A percentile compares a stretch with the other conserved stretches of the same genome.
phyloP scores from a whole-genome alignment of 306 rosid genomes.

The Dryas alaskensis region DNA sequence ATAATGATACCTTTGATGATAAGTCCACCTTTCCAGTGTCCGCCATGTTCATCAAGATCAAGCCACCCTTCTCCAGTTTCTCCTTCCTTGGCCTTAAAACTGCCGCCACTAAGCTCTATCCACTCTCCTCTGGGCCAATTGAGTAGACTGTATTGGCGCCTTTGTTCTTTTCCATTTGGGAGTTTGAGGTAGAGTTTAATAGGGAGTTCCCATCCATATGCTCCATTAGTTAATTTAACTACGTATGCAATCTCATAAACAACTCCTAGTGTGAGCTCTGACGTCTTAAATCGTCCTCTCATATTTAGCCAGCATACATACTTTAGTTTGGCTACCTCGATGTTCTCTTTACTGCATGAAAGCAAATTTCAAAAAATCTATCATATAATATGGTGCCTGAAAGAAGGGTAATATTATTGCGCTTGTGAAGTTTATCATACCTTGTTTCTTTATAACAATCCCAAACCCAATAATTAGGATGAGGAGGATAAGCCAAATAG shows the following conservation, averaged over 20 bases:
- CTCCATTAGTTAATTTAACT: constrained; percentile 12
- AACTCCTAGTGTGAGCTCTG: constrained; percentile 6
- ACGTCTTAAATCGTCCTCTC: constrained; percentile 11
- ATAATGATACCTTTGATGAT: not conserved
- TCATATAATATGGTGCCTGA: too few species aligned
- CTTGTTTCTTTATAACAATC: constrained; percentile 21
- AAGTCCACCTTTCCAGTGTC: not conserved
- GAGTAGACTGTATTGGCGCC: not conserved
- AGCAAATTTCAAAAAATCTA: not conserved
- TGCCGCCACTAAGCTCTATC: constrained; percentile 8
- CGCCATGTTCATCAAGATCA: not conserved
- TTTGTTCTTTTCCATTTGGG: not conserved
- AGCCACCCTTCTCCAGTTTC: not conserved
- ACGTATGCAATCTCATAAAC: constrained; percentile 13
- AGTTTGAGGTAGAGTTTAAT: not conserved
- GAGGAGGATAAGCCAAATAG: not conserved
- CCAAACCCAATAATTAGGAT: constrained; percentile 15
- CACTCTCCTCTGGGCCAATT: constrained; percentile 15
- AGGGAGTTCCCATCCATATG: constrained; percentile 21
- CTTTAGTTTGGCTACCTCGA: constrained; percentile 17
- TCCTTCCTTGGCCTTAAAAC: not conserved
- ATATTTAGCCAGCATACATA: not conserved
- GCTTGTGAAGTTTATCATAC: not conserved
- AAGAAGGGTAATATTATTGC: too few species aligned
- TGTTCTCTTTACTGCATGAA: constrained; percentile 13